Evolutionary conservation across 1,139 yeast species (phyloP).

Genomic region (Blastobotrys proliferans): DNA sequence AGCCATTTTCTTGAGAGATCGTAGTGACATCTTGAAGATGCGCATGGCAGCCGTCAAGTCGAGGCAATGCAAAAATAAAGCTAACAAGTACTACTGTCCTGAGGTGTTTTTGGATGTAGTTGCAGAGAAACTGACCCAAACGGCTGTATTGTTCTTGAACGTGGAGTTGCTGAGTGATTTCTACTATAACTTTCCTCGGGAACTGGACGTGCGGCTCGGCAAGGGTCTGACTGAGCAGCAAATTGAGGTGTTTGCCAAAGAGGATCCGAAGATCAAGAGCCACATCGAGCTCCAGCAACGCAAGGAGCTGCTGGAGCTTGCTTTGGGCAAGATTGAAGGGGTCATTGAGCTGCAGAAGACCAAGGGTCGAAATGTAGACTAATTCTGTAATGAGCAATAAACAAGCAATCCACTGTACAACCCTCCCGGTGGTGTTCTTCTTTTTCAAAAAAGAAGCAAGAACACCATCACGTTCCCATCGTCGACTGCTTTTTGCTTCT

Average conservation of each 20-base stretch:
- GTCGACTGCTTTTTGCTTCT: too few relatives aligned
- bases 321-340: constrained; percentile 80
- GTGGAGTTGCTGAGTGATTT: constrained; percentile 93
- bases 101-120: constrained; percentile 92
- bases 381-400: too few relatives aligned
- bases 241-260: constrained; percentile 85
- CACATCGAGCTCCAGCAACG: constrained; percentile 93
- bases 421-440: too few relatives aligned
- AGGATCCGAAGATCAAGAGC: constrained; percentile 83
- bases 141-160: constrained; percentile 87
- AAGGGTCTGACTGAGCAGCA: constrained; percentile 65
- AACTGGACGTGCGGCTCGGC: constrained; percentile 72
- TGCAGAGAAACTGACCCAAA: constrained; percentile 83
- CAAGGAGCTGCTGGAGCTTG: constrained; percentile 80
- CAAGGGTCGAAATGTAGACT: background rate
- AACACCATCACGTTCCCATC: too few relatives aligned
- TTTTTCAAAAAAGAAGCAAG: too few relatives aligned
- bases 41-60: constrained; percentile 74
- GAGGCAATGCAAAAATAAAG: constrained; percentile 70
- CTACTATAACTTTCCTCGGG: constrained; percentile 93
- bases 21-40: constrained; percentile 67
- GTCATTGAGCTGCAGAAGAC: constrained; percentile 68
- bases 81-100: constrained; percentile 87
- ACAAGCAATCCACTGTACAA: too few relatives aligned
- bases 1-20: constrained; percentile 75